Conservation (phyloP, 495 filamentous ascomycete species). For the Aspergillus cristatus region DNA sequence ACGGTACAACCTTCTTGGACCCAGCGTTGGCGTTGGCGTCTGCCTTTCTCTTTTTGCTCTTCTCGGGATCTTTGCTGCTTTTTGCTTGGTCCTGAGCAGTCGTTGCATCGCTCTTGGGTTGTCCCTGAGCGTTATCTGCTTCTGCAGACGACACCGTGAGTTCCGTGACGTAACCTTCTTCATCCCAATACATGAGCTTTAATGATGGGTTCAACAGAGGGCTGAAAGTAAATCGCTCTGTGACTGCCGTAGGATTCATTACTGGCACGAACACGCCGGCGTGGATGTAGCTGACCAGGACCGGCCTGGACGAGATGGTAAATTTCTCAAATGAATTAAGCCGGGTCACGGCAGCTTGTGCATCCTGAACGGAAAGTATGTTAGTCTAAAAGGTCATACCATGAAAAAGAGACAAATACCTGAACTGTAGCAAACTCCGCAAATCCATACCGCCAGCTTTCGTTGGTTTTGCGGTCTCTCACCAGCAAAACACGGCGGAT, state of each 20-base stretch:
- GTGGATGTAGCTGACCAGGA: constrained; percentile 71
- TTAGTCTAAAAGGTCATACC: not conserved
- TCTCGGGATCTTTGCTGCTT: constrained; percentile 43
- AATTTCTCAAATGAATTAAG: constrained; percentile 72
- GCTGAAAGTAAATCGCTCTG: constrained; percentile 58
- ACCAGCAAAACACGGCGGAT: constrained; percentile 72
- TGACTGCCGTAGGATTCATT: constrained; percentile 45
- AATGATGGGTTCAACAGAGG: constrained; percentile 60
- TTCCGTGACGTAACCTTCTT: constrained; percentile 64
- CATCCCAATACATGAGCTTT: constrained; percentile 77
- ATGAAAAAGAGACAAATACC: constrained; percentile 21
- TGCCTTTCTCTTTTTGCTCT: constrained; percentile 64
- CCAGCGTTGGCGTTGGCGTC: constrained; percentile 32
- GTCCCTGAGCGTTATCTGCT: constrained; percentile 13
- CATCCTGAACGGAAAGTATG: constrained; percentile 48
- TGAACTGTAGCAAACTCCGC: constrained; percentile 69
- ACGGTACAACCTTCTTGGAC: constrained; percentile 45
- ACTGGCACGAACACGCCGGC: constrained; percentile 80
- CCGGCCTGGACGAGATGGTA: constrained; percentile 71
- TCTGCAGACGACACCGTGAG: constrained; percentile 49
- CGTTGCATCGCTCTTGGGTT: constrained; percentile 21
- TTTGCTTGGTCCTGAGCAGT: constrained; percentile 27
- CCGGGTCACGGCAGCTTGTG: constrained; percentile 65
- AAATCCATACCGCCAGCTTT: constrained; percentile 83
- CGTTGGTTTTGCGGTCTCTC: constrained; percentile 61